phyloP scores from a whole-genome alignment of 768 basidiomycete species.

The Mycena rebaudengoi region DNA sequence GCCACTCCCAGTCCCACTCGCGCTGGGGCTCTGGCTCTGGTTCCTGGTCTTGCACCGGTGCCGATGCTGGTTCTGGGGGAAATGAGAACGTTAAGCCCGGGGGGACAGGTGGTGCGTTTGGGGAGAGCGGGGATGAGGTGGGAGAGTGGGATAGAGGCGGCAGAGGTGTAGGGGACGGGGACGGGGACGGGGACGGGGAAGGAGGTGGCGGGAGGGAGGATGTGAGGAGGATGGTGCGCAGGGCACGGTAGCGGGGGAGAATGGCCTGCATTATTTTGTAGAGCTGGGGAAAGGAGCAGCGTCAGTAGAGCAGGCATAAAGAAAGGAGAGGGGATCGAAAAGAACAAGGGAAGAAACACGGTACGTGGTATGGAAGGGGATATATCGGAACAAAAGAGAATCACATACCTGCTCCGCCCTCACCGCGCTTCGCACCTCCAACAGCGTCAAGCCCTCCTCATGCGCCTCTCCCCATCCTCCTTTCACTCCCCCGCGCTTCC shows the following conservation, averaged over 20 bases:
- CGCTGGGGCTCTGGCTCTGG: neutral
- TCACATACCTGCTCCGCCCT: constrained; percentile 17
- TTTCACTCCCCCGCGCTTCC: neutral
- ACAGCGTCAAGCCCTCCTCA: neutral
- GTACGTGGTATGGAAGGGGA: too few relatives aligned
- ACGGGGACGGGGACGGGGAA: constrained; percentile 15
- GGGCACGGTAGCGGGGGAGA: constrained; percentile 23
- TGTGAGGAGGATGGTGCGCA: constrained; percentile 23
- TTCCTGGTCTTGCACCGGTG: too few relatives aligned
- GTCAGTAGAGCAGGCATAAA: neutral
- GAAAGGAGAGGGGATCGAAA: neutral
- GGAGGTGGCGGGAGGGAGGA: neutral
- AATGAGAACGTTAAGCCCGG: too few relatives aligned
- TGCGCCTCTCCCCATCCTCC: neutral
- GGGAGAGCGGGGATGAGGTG: too few relatives aligned
- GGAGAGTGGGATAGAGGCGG: too few relatives aligned
- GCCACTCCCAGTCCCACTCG: constrained; percentile 24
- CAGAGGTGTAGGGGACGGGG: neutral
- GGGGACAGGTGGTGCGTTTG: too few relatives aligned
- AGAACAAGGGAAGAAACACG: too few relatives aligned
- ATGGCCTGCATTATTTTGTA: constrained; percentile 17
- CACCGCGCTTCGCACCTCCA: constrained; percentile 27
- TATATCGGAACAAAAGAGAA: too few relatives aligned
- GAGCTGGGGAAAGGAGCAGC: constrained; percentile 8
- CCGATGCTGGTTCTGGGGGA: too few relatives aligned